Evolutionary conservation across 2,329 filamentous ascomycete genomes (phyloP).

Genomic region (Aureobasidium sp.): DNA sequence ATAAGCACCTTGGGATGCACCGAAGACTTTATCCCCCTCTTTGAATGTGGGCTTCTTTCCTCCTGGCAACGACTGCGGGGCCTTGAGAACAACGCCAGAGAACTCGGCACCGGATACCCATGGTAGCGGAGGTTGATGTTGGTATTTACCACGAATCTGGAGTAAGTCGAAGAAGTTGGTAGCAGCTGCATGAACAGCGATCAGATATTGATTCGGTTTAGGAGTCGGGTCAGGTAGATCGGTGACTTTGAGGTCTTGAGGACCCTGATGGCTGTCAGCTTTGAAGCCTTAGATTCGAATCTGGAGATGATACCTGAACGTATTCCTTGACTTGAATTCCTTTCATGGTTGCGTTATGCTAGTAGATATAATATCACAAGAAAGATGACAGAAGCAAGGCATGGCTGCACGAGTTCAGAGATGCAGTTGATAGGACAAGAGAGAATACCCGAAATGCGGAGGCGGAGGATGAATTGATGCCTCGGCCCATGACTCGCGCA

Average conservation of each 20-base stretch:
- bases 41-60: slow-evolving; percentile 49
- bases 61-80: slow-evolving; percentile 45
- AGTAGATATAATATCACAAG: background rate
- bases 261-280: slow-evolving; percentile 49
- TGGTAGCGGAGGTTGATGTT: slow-evolving; percentile 80
- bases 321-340: slow-evolving; percentile 26
- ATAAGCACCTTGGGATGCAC: slow-evolving; percentile 78
- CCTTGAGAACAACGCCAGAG: slow-evolving; percentile 65
- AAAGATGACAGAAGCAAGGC: background rate
- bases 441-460: slow-evolving; percentile 5
- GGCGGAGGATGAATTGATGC: background rate
- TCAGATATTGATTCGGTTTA: slow-evolving; percentile 68
- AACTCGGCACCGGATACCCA: slow-evolving; percentile 88
- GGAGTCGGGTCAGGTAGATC: slow-evolving; percentile 69
- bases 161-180: slow-evolving; percentile 98
- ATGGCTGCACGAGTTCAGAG: background rate
- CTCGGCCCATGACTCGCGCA: slow-evolving; percentile 11
- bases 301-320: slow-evolving; percentile 18
- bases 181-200: slow-evolving; percentile 77
- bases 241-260: slow-evolving; percentile 68
- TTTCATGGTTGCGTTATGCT: background rate
- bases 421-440: background rate
- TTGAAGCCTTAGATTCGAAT: background rate
- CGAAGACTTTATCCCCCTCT: slow-evolving; percentile 77
- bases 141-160: slow-evolving; percentile 93